phyloP scores from a whole-genome alignment of 164 flowering plant species.

The Chloranthus sessilifolius region DNA sequence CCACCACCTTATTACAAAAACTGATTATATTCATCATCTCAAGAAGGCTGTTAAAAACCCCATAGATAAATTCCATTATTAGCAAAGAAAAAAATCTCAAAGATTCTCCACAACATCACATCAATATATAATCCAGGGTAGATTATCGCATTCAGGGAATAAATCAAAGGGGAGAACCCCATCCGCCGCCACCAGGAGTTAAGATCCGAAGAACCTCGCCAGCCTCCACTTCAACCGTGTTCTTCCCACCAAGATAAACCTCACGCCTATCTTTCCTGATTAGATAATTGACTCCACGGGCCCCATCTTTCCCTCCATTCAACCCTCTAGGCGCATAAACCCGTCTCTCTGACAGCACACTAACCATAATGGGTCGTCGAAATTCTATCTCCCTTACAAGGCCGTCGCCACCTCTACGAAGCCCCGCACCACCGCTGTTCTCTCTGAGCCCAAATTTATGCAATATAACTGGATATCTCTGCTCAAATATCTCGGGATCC shows the following conservation, averaged over 20 bases:
- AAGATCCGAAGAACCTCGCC: constrained; percentile 84
- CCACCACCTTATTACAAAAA: too few relatives aligned
- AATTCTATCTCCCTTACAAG: constrained; percentile 92
- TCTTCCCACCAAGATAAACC: constrained; percentile 89
- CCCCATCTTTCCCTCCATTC: constrained; percentile 78
- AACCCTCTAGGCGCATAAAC: constrained; percentile 92
- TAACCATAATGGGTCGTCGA: constrained; percentile 68
- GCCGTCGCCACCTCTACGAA: constrained; percentile 89
- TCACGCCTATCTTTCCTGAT: constrained; percentile 58
- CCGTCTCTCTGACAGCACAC: constrained; percentile 95
- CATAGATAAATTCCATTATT: too few relatives aligned
- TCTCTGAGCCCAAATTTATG: constrained; percentile 78
- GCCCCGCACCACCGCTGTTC: constrained; percentile 79
- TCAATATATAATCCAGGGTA: not conserved
- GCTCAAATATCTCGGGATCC: constrained; percentile 97
- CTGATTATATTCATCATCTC: too few relatives aligned
- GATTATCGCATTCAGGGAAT: not conserved
- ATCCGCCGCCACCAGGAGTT: constrained; percentile 99
- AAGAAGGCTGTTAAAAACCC: not conserved
- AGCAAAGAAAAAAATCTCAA: not conserved
- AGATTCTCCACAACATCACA: not conserved
- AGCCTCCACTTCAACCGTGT: constrained; percentile 61
- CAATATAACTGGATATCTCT: constrained; percentile 87
- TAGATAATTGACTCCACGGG: constrained; percentile 79
- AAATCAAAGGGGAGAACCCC: constrained; percentile 44